Conservation (phyloP, 2,329 filamentous ascomycete species). For the Thermothelomyces thermophilus region DNA sequence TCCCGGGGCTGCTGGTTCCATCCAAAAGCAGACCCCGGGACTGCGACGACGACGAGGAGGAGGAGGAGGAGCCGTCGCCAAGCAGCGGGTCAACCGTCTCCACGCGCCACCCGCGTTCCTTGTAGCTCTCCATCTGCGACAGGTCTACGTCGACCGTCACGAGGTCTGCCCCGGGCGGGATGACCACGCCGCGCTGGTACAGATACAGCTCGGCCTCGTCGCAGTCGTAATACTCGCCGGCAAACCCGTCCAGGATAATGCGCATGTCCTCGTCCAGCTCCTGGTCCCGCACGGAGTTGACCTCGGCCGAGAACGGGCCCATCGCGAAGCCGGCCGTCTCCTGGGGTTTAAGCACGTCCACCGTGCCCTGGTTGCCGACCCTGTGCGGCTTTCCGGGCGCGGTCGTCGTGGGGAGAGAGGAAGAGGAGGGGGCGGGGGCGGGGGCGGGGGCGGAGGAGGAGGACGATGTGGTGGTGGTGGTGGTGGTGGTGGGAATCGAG, state of each 20-base stretch:
- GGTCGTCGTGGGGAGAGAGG: no score
- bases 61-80: no score
- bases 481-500: neutral
- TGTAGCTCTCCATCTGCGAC: constrained; percentile 30
- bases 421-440: no score
- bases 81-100: neutral
- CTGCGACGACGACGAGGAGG: no score
- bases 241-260: constrained; percentile 54
- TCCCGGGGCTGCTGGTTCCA: no score
- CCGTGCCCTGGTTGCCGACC: constrained; percentile 35
- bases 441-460: no score
- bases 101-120: neutral
- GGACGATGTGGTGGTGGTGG: neutral
- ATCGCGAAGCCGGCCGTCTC: constrained; percentile 35
- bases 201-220: constrained; percentile 73
- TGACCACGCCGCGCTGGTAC: constrained; percentile 52
- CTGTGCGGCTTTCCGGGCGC: no score
- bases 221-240: constrained; percentile 70
- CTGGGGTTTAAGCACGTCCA: constrained; percentile 26
- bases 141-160: constrained; percentile 52
- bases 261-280: constrained; percentile 42
- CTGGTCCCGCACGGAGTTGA: constrained; percentile 37
- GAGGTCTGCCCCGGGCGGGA: constrained; percentile 55
- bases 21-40: no score
- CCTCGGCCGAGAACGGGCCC: constrained; percentile 41